Percentiles rank a stretch among this genome's conserved stretches.
phyloP scores from a whole-genome alignment of 176 grass and related monocot species.

The Oryza rufipogon region DNA sequence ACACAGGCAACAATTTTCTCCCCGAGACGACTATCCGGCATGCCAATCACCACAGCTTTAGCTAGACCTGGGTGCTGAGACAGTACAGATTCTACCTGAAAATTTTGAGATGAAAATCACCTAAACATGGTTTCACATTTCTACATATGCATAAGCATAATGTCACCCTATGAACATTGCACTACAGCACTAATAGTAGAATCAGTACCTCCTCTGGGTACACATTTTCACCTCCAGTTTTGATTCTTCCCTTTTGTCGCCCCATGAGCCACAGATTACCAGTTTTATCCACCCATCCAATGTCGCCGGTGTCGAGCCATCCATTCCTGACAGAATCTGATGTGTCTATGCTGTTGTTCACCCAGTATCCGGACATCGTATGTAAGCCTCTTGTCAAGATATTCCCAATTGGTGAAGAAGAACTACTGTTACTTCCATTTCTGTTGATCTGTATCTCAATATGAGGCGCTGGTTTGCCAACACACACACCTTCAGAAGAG shows the following conservation, averaged over 20 bases:
- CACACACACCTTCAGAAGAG: constrained; percentile 45
- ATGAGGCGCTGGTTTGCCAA: constrained; percentile 83
- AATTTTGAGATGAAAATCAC: neutral
- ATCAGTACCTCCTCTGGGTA: constrained; percentile 84
- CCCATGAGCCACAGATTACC: constrained; percentile 80
- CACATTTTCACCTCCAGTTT: constrained; percentile 90
- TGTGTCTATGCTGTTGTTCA: constrained; percentile 24
- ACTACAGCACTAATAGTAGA: neutral
- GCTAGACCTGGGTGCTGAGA: constrained; percentile 65
- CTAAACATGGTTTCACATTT: neutral
- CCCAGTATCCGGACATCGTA: constrained; percentile 84
- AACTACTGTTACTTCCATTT: neutral
- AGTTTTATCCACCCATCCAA: constrained; percentile 66
- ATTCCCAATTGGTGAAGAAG: constrained; percentile 47
- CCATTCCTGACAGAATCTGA: constrained; percentile 42
- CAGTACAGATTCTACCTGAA: constrained; percentile 71
- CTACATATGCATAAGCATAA: neutral
- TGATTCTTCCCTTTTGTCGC: constrained; percentile 73
- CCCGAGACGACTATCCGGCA: constrained; percentile 68
- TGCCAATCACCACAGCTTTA: constrained; percentile 62
- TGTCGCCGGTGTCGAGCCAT: constrained; percentile 88
- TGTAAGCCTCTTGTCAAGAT: constrained; percentile 92
- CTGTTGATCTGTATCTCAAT: constrained; percentile 57
- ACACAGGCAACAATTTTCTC: constrained; percentile 87
- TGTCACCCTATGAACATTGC: neutral